phyloP scores from a whole-genome alignment of 345 rosid species.

The Carallia pectinifolia region DNA sequence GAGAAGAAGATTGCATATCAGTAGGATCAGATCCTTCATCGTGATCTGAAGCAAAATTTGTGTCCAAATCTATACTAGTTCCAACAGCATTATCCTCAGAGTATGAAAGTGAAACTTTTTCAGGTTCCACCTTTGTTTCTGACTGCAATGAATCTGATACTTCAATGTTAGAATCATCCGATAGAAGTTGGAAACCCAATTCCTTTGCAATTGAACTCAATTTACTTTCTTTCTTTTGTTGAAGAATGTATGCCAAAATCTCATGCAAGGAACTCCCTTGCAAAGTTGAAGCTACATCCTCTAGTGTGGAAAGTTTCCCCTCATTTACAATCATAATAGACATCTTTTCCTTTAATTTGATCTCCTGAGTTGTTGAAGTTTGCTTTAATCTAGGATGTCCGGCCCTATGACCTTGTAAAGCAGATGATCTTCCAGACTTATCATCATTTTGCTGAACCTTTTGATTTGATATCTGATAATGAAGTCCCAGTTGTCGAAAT shows the following conservation, averaged over 20 bases:
- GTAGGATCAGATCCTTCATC: slow-evolving; percentile 28
- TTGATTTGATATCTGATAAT: slow-evolving; percentile 33
- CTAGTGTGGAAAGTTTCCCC: slow-evolving; percentile 51
- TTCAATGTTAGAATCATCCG: slow-evolving; percentile 66
- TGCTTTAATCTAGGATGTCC: slow-evolving; percentile 45
- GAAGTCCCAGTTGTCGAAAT: slow-evolving; percentile 63
- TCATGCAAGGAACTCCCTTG: slow-evolving; percentile 75
- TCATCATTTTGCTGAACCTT: slow-evolving; percentile 27
- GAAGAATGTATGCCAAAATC: slow-evolving; percentile 57
- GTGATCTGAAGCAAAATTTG: slow-evolving; percentile 31
- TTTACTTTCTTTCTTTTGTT: slow-evolving; percentile 56
- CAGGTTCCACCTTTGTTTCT: slow-evolving; percentile 40
- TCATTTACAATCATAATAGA: slow-evolving; percentile 70
- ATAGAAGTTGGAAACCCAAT: slow-evolving; percentile 78
- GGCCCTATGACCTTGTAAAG: slow-evolving; percentile 32
- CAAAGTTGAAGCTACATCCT: slow-evolving; percentile 44
- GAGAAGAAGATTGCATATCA: slow-evolving; percentile 34
- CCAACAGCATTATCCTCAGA: slow-evolving; percentile 35
- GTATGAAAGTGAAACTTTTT: slow-evolving; percentile 31
- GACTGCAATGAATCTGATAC: slow-evolving; percentile 35
- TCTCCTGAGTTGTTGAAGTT: slow-evolving; percentile 37
- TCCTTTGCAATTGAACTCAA: slow-evolving; percentile 79
- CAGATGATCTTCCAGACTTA: slow-evolving; percentile 34
- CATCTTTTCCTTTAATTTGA: slow-evolving; percentile 59
- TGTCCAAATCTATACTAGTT: slow-evolving; percentile 24